Evolutionary conservation across 2,329 filamentous ascomycete species (phyloP).

Genomic region (Dactylellina parvicollis): DNA sequence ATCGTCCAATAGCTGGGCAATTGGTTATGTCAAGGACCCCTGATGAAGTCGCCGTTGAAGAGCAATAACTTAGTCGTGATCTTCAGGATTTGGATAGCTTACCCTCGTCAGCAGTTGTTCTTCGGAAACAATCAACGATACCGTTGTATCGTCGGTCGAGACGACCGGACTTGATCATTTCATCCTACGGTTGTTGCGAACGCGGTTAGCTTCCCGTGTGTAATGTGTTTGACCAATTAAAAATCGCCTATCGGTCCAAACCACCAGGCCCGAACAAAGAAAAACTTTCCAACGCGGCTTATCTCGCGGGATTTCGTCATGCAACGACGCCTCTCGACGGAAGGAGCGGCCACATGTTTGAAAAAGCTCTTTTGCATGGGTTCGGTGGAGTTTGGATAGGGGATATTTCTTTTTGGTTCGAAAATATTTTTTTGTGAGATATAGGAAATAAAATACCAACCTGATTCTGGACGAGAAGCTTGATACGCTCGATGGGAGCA

Average conservation of each 20-base stretch:
- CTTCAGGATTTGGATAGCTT: conserved; percentile 14
- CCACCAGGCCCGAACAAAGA: conserved; percentile 34
- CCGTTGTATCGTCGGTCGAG: conserved; percentile 96
- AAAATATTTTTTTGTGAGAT: no score
- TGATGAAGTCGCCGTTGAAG: background rate
- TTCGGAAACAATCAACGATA: conserved; percentile 93
- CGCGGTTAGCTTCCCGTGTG: conserved; percentile 55
- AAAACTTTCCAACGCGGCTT: conserved; percentile 31
- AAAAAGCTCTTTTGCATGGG: background rate
- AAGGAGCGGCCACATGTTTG: background rate
- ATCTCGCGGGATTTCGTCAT: conserved; percentile 48
- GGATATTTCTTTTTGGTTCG: background rate
- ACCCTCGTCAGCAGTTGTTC: conserved; percentile 91
- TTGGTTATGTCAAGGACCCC: background rate
- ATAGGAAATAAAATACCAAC: conserved; percentile 68
- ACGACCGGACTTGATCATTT: conserved; percentile 99
- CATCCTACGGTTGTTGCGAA: conserved; percentile 74
- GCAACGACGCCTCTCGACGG: background rate
- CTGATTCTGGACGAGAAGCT: conserved; percentile 99
- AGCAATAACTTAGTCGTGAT: background rate
- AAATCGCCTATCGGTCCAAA: conserved; percentile 12
- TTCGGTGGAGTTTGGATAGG: background rate
- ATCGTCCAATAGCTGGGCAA: background rate
- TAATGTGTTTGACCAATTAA: conserved; percentile 56
- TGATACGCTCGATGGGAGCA: conserved; percentile 99